These are phyloP conservation scores for Brassica incana DNA, from an alignment of 345 rosid species.

Conservation along the genomic window DNA sequence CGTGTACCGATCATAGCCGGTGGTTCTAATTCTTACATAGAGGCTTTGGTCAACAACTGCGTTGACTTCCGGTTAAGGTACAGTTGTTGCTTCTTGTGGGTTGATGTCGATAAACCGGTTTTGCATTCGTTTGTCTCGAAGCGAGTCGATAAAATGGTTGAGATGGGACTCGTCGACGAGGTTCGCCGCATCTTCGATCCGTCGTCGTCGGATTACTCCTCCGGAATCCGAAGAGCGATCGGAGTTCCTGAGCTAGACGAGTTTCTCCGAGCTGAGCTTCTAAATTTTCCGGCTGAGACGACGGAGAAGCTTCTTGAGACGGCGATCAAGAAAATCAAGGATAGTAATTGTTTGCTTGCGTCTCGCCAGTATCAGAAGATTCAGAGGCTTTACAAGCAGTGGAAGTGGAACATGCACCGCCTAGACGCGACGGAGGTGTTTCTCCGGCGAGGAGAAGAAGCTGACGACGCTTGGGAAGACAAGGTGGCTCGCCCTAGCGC, in stretches of 20 bases:
- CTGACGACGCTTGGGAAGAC: slow-evolving; percentile 68
- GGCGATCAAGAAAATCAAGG: slow-evolving; percentile 60
- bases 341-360: slow-evolving; percentile 56
- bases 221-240: slow-evolving; percentile 73
- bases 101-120: slow-evolving; percentile 63
- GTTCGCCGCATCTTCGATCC: slow-evolving; percentile 58
- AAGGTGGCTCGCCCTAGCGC: slow-evolving; percentile 58
- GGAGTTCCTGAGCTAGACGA: slow-evolving; percentile 79
- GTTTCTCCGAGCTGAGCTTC: slow-evolving; percentile 45
- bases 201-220: slow-evolving; percentile 43
- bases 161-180: slow-evolving; percentile 68
- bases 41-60: slow-evolving; percentile 59
- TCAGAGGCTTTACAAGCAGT: slow-evolving; percentile 43
- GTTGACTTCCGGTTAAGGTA: slow-evolving; percentile 62
- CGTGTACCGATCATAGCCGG: slow-evolving; percentile 81
- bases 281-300: slow-evolving; percentile 21
- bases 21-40: slow-evolving; percentile 82
- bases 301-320: slow-evolving; percentile 45
- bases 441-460: slow-evolving; percentile 50
- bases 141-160: slow-evolving; percentile 78
- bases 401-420: slow-evolving; percentile 74
- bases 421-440: slow-evolving; percentile 75
- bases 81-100: slow-evolving; percentile 81
- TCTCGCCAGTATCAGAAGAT: slow-evolving; percentile 63
- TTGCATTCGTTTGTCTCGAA: slow-evolving; percentile 64